These are phyloP conservation scores for Rhizophagus sp. DNA, from an alignment of 192 early-diverging fungal genomes.

Conservation along the genomic window DNA sequence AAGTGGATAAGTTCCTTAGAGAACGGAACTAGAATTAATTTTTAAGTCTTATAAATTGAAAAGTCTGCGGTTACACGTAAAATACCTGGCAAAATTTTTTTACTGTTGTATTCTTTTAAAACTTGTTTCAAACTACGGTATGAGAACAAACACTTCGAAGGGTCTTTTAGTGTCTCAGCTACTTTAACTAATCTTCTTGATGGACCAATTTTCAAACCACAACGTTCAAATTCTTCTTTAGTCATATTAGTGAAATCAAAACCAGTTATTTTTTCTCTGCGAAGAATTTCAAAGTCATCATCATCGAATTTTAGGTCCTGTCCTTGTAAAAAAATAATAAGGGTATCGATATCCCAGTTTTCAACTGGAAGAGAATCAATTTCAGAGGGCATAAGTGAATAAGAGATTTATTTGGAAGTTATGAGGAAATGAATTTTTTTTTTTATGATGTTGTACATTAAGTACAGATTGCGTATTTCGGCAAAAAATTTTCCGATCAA, in stretches of 20 bases:
- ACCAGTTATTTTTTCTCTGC: conserved; percentile 9
- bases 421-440: too few species aligned
- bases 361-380: neutral
- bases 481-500: too few species aligned
- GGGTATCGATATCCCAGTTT: conserved; percentile 17
- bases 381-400: too few species aligned
- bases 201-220: neutral
- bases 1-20: too few species aligned
- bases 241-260: neutral
- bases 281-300: neutral
- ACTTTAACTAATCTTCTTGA: neutral
- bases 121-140: neutral
- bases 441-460: too few species aligned
- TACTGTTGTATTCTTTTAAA: conserved; percentile 3
- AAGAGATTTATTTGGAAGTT: too few species aligned
- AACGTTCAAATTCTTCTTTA: neutral
- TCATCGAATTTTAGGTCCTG: conserved; percentile 11
- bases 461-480: too few species aligned
- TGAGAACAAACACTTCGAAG: conserved; percentile 4
- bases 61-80: neutral
- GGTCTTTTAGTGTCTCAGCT: neutral
- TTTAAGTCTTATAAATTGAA: too few species aligned
- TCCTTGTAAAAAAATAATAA: conserved; percentile 1
- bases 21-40: neutral
- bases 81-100: neutral